Percentiles rank a stretch among this genome's conserved stretches.
Conservation (phyloP, 495 filamentous ascomycete genomes). For the Amorphotheca resinae region DNA sequence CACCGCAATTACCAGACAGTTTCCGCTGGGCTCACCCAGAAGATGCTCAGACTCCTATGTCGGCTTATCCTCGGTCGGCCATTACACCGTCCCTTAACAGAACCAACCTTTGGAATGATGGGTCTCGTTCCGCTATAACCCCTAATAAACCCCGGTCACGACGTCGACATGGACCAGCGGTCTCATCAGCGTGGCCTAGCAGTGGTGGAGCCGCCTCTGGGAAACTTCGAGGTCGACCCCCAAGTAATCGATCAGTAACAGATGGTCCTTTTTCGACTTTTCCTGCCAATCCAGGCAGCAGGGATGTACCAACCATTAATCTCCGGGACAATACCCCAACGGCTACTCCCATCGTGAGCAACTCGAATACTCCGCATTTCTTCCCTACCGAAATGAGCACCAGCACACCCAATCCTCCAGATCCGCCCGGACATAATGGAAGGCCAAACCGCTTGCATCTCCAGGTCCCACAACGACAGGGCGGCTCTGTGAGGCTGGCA, state of each 20-base stretch:
- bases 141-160: slow-evolving; percentile 47
- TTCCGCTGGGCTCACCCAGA: slow-evolving; percentile 21
- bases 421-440: slow-evolving; percentile 12
- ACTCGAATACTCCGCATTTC: slow-evolving; percentile 21
- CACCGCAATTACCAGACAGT: slow-evolving; percentile 22
- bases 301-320: slow-evolving; percentile 22
- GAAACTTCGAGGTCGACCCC: slow-evolving; percentile 64
- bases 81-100: slow-evolving; percentile 44
- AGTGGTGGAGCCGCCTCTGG: slow-evolving; percentile 51
- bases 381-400: slow-evolving; percentile 15
- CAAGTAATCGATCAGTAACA: slow-evolving; percentile 58
- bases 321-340: slow-evolving; percentile 19
- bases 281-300: slow-evolving; percentile 51
- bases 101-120: slow-evolving; percentile 36
- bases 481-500: slow-evolving; percentile 63
- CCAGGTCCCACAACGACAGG: slow-evolving; percentile 66
- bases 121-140: slow-evolving; percentile 60
- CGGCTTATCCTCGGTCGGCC: slow-evolving; percentile 71
- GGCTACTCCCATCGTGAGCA: slow-evolving; percentile 25
- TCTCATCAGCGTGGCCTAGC: slow-evolving; percentile 89
- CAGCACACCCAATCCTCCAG: slow-evolving; percentile 7
- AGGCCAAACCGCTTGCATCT: slow-evolving; percentile 51
- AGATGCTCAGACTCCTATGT: slow-evolving; percentile 42
- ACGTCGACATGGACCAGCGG: slow-evolving; percentile 79
- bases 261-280: slow-evolving; percentile 84